phyloP scores from a whole-genome alignment of 331 rosid species.

The Rosa hybrid region DNA sequence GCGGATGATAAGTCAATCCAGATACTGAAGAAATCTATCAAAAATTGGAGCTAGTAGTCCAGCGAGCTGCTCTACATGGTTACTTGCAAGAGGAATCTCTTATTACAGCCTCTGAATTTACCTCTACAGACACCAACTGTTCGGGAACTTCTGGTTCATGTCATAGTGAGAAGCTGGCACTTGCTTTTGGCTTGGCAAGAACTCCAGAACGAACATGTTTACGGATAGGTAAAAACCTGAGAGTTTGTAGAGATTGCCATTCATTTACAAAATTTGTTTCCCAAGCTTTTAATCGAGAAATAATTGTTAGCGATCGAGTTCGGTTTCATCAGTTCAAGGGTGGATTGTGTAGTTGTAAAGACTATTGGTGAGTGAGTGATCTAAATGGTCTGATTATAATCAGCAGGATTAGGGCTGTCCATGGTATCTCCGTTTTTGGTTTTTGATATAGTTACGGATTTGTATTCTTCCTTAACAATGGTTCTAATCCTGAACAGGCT shows the following conservation, averaged over 20 bases:
- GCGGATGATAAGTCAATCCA: conserved; percentile 44
- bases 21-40: conserved; percentile 31
- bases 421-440: too few relatives aligned
- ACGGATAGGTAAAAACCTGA: conserved; percentile 38
- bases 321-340: conserved; percentile 46
- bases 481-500: too few relatives aligned
- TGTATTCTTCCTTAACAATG: too few relatives aligned
- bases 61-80: conserved; percentile 29
- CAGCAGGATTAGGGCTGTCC: not conserved
- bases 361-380: conserved; percentile 34
- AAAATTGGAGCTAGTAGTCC: conserved; percentile 24
- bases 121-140: conserved; percentile 6
- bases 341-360: conserved; percentile 39
- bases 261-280: conserved; percentile 39
- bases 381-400: not conserved
- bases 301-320: conserved; percentile 45
- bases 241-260: conserved; percentile 48
- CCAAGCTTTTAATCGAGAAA: conserved; percentile 35
- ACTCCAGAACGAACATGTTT: conserved; percentile 28
- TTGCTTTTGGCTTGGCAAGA: conserved; percentile 42
- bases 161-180: conserved; percentile 50
- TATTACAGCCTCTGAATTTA: not conserved
- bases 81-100: conserved; percentile 26
- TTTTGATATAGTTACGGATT: too few relatives aligned
- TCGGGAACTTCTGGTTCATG: conserved; percentile 16